Base-by-base conservation (phyloP, 2,329 filamentous ascomycete species). In the Paracoccidioides lutzii region DNA sequence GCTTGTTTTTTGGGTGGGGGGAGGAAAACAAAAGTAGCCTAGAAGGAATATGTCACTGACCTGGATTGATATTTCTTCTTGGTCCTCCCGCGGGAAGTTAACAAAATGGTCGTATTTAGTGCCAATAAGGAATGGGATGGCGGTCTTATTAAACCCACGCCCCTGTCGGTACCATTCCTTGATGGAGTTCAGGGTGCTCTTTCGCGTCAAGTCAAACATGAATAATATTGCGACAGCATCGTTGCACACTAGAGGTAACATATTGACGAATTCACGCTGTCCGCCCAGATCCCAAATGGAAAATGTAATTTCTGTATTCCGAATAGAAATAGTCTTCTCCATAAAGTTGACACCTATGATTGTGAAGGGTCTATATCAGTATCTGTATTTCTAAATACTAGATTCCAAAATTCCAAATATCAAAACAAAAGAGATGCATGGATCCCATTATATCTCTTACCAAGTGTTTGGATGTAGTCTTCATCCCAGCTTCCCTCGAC, bases 101-200 rank as follows among this genome's bases (percentile, higher is more conserved):
- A 98, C 91, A 75, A 98, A 98, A 69, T 97, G 93, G 67, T 98
- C 93, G 71, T 97, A 98, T 73, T 98, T 98, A 40, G 93, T 98
- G 58, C 93, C 93, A 15, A 98, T 88, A 30, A 98, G 74, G 67
- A 98, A 95, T 0, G 93, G 93, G 63, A 98, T 98, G n/a, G 93
- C 93, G 12, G 93, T 98, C 79, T 98, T 98, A 79, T 98, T 98
- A 79, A 98, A 98, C 30, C 93, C 93, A 61, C 93, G 82, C 50
- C 93, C 93, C 73, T 98, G 93, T 55, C 93, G 82, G 70, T 98
- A 98, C 93, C 93, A 98, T 71, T 98, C 93, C 77, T 98, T 98
- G 78, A 98, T 97, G 66, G 89, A 95, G 75, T 98, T 98, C 63
- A 98, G 78, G 0, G 93, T 98, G 74, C 90, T 96, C 79, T 98